Evolutionary conservation across 768 basidiomycete species (phyloP).

Genomic region (Mycena rosella): DNA sequence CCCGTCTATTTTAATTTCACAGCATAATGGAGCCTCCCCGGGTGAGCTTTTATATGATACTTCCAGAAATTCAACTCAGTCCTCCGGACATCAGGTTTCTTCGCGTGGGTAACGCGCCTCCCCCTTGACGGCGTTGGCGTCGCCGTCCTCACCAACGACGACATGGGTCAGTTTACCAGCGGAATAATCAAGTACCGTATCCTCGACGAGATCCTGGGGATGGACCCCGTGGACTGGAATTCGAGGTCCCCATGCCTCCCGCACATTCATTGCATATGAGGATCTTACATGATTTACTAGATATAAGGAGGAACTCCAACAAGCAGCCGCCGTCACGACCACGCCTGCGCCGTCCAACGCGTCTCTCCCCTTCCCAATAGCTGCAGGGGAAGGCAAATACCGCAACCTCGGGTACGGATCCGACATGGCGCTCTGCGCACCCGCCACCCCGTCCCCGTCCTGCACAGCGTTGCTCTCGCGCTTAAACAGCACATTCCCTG

Average conservation of each 20-base stretch:
- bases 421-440: slow-evolving; percentile 5
- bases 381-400: not conserved
- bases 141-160: slow-evolving; percentile 16
- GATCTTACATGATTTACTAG: not conserved
- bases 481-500: not conserved
- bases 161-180: not conserved
- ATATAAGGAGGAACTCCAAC: not conserved
- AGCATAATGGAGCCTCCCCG: not conserved
- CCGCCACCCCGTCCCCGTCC: not conserved
- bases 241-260: not conserved
- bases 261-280: not conserved
- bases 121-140: slow-evolving; percentile 1
- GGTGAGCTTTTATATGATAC: not conserved
- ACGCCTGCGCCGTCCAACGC: not conserved
- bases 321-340: not conserved
- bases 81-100: not conserved
- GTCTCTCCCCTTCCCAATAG: not conserved
- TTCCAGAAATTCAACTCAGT: not conserved
- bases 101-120: slow-evolving; percentile 2
- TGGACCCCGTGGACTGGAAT: slow-evolving; percentile 8
- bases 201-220: not conserved
- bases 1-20: not conserved
- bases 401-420: not conserved
- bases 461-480: not conserved
- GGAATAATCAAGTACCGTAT: slow-evolving; percentile 8